Base-by-base conservation (phyloP, 768 basidiomycete species). In the Calocera cornea region DNA sequence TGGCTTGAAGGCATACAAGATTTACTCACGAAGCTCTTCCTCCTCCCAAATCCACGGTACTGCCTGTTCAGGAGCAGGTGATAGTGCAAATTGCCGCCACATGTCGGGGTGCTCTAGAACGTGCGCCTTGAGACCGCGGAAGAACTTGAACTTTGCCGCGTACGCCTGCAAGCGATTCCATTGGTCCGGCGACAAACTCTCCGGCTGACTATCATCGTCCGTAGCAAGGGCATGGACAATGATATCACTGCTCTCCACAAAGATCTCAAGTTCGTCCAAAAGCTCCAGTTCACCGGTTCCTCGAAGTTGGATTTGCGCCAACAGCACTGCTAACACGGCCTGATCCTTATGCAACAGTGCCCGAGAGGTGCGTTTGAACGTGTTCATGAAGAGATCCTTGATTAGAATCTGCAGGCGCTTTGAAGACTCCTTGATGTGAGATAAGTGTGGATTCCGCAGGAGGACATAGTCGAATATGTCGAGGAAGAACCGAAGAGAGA, bases 391-490 rank as follows among this genome's bases (percentile, higher is more conserved):
- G 19, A 99, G 82, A 72, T 97, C 94, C 65, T 87, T 86, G 66
- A 92, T 78, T 24, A 99, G 79, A 65, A 95, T 89, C 54, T 87
- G 83, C 38, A 92, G 85, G 12, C 97, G 87, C 47, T 77, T 78
- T 64, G 80, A 79, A 67, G 92, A 78, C 70, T 97, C 93, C 27
- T 86, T 81, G 67, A 95, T 82, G 68, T 83, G 84, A 76, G 83
- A 87, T 69, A 98, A 83, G 75, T 93, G 89, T 12, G 95, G 94
- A 74, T 98, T 97, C 72, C 90, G 87, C 71, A 89, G 88, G 8
- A 98, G 84, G 68, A 95, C 86, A 72, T 89, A 92, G 78, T 98
- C 92, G 78, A 99, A 99, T 74, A 97, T 95, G 75, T 97, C 95
- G 68, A 98, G 84, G 89, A 99, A 99, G 83, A 95, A 97, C 33